Base-by-base conservation (phyloP, 371 early-diverging fungal genomes). In the Apophysomyces elegans region DNA sequence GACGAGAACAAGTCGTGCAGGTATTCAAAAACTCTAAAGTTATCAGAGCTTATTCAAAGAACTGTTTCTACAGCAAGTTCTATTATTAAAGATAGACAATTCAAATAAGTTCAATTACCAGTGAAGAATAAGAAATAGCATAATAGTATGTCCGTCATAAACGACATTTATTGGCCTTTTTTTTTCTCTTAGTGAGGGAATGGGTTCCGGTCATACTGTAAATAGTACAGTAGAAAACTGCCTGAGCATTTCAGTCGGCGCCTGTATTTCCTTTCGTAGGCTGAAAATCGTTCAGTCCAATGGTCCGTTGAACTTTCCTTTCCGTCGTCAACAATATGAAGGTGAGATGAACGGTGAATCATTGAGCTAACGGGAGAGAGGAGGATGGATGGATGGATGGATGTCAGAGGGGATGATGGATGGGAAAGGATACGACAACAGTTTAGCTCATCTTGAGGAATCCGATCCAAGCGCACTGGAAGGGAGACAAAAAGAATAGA, bases 271-370 rank as follows among this genome's bases (percentile, higher is more conserved):
- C 54, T 50, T 21, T 26, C 54, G 54, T 50, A 50, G 54, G 21
- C 54, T 50, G 54, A 50, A 50, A 50, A 21, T 50, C 21, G 54
- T 21, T 21, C 21, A 21, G 54, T 7, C 21, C 21, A 50, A 50
- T 16, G 54, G 9, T 26, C n/a, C 5, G 54, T 50, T 50, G 54
- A 50, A 50, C 54, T 50, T 50, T 63, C 54, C 56, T 56, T 63
- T 63, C 63, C 58, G 57, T 56, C 63, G 63, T 57, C 67, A 66
- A 56, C 62, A 66, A 62, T 62, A 62, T 66, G 67, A 66, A 66
- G 67, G 67, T 66, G 61, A 66, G 54, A n/a, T 26, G 54, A n/a
- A 21, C 21, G 38, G 36, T 57, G 41, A 13, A 61, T 7, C 43
- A 26, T 35, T 14, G 47, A 44, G 32, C 32, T 26, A 26, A 26